Percentiles rank a stretch among this genome's conserved stretches.
Evolutionary conservation across 1,139 yeast genomes (phyloP).

Genomic region (Candida mesenterica): DNA sequence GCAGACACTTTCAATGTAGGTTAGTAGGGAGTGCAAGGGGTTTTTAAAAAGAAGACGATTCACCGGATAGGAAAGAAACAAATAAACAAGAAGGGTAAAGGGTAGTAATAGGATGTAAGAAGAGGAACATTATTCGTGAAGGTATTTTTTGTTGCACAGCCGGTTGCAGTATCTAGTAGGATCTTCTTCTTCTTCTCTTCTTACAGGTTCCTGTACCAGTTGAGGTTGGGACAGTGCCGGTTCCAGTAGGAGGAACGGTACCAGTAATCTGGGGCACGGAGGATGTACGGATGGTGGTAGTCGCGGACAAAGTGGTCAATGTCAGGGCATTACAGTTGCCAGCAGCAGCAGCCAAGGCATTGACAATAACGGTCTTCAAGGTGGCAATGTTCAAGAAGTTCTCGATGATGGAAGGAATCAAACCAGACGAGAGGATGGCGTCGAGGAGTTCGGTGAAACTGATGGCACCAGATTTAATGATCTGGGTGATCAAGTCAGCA

Average conservation of each 20-base stretch:
- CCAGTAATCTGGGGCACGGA: slow-evolving; percentile 12
- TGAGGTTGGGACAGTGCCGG: slow-evolving; percentile 16
- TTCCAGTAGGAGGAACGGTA: slow-evolving; percentile 17
- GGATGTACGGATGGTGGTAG: slow-evolving; percentile 19
- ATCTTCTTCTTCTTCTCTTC: slow-evolving; percentile 32
- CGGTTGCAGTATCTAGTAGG: slow-evolving; percentile 17
- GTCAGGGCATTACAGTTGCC: slow-evolving; percentile 39
- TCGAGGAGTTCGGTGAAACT: slow-evolving; percentile 26
- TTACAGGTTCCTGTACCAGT: slow-evolving; percentile 18
- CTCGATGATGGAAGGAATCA: slow-evolving; percentile 37
- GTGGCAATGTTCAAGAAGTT: slow-evolving; percentile 42
- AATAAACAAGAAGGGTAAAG: not conserved
- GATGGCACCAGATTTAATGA: slow-evolving; percentile 33
- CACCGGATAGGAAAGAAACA: not conserved
- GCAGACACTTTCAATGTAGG: too few relatives aligned
- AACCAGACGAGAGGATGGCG: slow-evolving; percentile 39
- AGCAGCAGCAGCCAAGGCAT: slow-evolving; percentile 47
- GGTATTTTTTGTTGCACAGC: not conserved
- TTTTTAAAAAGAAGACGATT: too few relatives aligned
- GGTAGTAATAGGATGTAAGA: not conserved
- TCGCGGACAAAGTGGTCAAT: slow-evolving; percentile 23
- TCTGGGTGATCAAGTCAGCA: slow-evolving; percentile 36
- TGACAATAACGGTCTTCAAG: slow-evolving; percentile 40
- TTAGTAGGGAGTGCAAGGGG: too few relatives aligned
- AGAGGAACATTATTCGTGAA: slow-evolving; percentile 1